These are phyloP conservation scores for Acidiella bohemica DNA, from an alignment of 495 filamentous ascomycete genomes.

Conservation along the genomic window DNA sequence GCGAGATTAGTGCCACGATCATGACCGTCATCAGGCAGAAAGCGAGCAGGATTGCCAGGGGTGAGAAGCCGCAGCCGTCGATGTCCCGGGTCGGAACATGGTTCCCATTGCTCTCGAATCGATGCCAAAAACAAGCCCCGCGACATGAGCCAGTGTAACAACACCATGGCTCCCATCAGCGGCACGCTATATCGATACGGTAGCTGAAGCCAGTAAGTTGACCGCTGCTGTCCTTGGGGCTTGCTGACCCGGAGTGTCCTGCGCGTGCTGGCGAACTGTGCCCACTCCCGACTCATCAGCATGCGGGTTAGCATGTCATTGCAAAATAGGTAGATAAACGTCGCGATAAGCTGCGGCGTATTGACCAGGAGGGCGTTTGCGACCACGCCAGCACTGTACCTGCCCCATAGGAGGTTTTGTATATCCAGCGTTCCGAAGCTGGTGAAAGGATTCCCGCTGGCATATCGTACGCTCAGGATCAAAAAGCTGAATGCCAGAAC, in stretches of 20 bases:
- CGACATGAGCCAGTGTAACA: conserved; percentile 19
- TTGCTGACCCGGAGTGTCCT: conserved; percentile 7
- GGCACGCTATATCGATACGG: conserved; percentile 12
- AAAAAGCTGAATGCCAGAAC: neutral
- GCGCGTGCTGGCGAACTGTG: conserved; percentile 1
- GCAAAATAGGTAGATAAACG: conserved; percentile 32
- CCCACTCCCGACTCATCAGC: conserved; percentile 28
- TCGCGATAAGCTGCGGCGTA: conserved; percentile 33
- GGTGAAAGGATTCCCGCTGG: neutral
- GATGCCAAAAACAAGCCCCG: conserved; percentile 12
- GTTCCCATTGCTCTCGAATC: neutral
- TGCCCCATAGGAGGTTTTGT: neutral
- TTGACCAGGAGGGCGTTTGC: conserved; percentile 21
- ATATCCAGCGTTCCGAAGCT: neutral
- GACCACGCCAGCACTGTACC: neutral
- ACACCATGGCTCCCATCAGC: neutral
- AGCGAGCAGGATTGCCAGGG: neutral
- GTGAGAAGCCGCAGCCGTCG: neutral
- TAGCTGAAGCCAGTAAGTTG: conserved; percentile 12
- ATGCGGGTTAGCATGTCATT: conserved; percentile 33
- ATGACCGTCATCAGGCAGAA: neutral
- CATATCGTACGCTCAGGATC: neutral
- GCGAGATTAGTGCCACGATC: neutral
- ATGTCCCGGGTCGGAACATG: neutral
- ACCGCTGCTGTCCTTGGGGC: conserved; percentile 8